Evolutionary conservation across 345 rosid species (phyloP).

Genomic region (Citrus inodora): DNA sequence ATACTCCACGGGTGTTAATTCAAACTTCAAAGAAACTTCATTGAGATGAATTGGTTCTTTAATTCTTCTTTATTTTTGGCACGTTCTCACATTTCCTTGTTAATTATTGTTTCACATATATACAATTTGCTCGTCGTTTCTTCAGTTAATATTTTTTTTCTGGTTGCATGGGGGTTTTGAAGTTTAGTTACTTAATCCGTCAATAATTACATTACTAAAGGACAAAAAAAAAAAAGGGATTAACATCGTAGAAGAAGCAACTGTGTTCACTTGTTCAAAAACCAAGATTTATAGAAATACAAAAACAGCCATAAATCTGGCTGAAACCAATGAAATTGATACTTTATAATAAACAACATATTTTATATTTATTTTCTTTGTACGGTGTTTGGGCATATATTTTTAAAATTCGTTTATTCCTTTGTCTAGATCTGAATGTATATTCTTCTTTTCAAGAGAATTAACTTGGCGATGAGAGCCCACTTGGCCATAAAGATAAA

Average conservation of each 20-base stretch:
- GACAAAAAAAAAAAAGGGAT: too few species aligned
- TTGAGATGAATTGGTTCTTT: conserved; percentile 5
- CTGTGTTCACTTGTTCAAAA: too few species aligned
- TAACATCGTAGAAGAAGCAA: too few species aligned
- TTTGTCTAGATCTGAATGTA: neutral
- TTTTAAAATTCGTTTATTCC: neutral
- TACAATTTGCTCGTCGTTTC: neutral
- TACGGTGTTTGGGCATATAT: neutral
- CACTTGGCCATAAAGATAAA: conserved; percentile 10
- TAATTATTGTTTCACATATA: neutral
- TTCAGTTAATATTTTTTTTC: neutral
- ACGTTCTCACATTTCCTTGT: conserved; percentile 22
- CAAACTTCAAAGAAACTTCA: conserved; percentile 23
- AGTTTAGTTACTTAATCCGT: too few species aligned
- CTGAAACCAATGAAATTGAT: too few species aligned
- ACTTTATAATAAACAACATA: neutral
- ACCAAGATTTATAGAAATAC: too few species aligned
- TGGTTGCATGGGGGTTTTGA: too few species aligned
- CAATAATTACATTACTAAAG: too few species aligned
- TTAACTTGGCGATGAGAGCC: conserved; percentile 13
- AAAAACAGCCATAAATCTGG: too few species aligned
- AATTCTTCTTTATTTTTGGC: conserved; percentile 31
- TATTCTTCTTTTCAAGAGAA: conserved; percentile 6
- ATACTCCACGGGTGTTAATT: conserved; percentile 33
- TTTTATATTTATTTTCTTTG: neutral